Conservation (phyloP, 2,329 filamentous ascomycete genomes). For the Aspergillus sp. region DNA sequence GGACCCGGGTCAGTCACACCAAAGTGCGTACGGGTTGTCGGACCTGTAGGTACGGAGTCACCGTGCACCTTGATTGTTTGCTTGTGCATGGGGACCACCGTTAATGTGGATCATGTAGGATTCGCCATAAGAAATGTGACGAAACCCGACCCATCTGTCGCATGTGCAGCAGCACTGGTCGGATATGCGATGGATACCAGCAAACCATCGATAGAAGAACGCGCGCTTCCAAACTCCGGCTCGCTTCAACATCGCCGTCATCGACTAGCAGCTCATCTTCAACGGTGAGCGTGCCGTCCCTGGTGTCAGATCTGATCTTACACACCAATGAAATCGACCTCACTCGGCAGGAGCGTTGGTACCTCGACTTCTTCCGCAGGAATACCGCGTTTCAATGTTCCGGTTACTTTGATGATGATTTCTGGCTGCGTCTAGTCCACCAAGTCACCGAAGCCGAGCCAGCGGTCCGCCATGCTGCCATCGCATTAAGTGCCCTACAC, state of each 20-base stretch:
- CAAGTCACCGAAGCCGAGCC: conserved; percentile 21
- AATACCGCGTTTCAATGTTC: not conserved
- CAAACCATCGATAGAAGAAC: not conserved
- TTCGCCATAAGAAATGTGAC: conserved; percentile 5
- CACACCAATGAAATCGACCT: conserved; percentile 2
- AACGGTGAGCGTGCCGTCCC: not conserved
- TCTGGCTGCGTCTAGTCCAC: conserved; percentile 22
- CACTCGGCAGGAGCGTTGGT: not conserved
- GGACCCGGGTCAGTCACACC: not conserved
- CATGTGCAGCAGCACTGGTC: conserved; percentile 2
- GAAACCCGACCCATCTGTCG: not conserved
- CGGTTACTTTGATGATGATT: conserved; percentile 12
- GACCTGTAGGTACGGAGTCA: conserved; percentile 1
- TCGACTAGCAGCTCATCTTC: not conserved
- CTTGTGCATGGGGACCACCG: not conserved
- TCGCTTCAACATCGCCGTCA: not conserved
- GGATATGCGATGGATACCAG: conserved; percentile 2
- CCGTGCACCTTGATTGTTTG: not conserved
- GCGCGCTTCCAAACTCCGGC: not conserved
- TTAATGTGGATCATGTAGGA: not conserved
- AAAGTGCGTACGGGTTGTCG: conserved; percentile 5
- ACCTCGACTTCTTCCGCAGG: conserved; percentile 3
- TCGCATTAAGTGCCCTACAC: conserved; percentile 29
- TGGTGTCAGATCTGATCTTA: not conserved
- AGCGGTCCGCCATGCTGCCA: conserved; percentile 28